Percentiles rank a stretch among this genome's conserved stretches.
phyloP scores from a whole-genome alignment of 2,329 filamentous ascomycete species.

The Thielaviopsis euricoi region DNA sequence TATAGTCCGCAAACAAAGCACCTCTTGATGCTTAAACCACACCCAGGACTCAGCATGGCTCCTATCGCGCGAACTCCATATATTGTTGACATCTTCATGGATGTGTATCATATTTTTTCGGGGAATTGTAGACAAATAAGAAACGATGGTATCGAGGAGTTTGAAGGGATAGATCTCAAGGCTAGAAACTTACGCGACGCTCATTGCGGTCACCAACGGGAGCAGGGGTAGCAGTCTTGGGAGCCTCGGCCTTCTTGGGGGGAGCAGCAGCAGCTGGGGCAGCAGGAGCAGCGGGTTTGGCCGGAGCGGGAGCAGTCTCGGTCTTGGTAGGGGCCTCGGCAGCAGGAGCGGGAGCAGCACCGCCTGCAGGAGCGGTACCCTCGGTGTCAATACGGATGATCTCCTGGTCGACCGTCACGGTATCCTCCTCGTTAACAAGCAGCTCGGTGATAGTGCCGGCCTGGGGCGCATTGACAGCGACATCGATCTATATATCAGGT shows the following conservation, averaged over 20 bases:
- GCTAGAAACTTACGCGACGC: slow-evolving; percentile 50
- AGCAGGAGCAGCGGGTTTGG: slow-evolving; percentile 8
- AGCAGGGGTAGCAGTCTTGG: slow-evolving; percentile 14
- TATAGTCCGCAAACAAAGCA: neutral
- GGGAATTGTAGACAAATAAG: too few species aligned
- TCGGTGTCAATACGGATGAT: slow-evolving; percentile 74
- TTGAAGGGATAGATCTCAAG: neutral
- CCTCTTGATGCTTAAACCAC: too few species aligned
- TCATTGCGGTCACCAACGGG: slow-evolving; percentile 64
- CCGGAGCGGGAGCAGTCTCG: neutral
- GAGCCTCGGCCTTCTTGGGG: slow-evolving; percentile 13
- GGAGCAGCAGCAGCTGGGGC: slow-evolving; percentile 10
- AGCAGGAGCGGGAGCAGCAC: neutral
- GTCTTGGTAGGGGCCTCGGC: slow-evolving; percentile 1
- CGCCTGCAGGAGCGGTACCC: slow-evolving; percentile 6
- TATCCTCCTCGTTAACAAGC: slow-evolving; percentile 84
- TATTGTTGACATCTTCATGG: too few species aligned
- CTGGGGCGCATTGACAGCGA: slow-evolving; percentile 85
- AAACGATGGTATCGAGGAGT: too few species aligned
- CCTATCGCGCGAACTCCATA: too few species aligned
- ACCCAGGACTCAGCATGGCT: too few species aligned
- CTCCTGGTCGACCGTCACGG: slow-evolving; percentile 85
- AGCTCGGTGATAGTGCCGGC: slow-evolving; percentile 85
- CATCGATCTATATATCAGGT: slow-evolving; percentile 59
- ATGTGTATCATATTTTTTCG: too few species aligned